Conservation (phyloP, 192 early-diverging fungal species). For the Backusella luteola region DNA sequence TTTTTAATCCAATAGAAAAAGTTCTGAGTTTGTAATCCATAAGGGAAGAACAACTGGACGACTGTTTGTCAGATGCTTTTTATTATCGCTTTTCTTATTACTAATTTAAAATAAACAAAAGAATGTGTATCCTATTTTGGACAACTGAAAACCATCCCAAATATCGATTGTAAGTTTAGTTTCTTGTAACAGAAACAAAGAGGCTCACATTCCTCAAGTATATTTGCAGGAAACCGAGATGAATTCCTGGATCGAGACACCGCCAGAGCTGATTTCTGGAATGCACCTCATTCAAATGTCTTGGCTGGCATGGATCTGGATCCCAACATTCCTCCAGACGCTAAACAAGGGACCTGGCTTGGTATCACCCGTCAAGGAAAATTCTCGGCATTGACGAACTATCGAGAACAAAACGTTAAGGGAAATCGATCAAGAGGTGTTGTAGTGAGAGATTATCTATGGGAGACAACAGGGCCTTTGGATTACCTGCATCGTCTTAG, state of each 20-base stretch:
- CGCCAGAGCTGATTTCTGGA: constrained; percentile 42
- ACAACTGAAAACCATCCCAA: constrained; percentile 31
- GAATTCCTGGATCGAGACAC: constrained; percentile 43
- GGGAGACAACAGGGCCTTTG: not conserved
- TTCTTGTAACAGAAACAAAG: not conserved
- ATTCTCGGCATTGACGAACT: constrained; percentile 50
- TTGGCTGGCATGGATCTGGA: constrained; percentile 43
- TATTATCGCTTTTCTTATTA: not conserved
- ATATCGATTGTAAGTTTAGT: constrained; percentile 38
- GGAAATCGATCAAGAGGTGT: constrained; percentile 43
- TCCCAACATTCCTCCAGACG: not conserved
- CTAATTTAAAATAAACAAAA: not conserved
- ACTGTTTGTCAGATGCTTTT: not conserved
- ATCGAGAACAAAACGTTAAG: constrained; percentile 33
- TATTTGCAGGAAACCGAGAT: constrained; percentile 50
- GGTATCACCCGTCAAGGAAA: constrained; percentile 44
- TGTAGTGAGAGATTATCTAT: constrained; percentile 37
- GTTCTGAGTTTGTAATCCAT: too few species aligned
- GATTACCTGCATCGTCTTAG: constrained; percentile 28
- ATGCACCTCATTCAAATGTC: constrained; percentile 27
- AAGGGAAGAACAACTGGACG: too few species aligned
- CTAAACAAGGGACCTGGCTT: constrained; percentile 44
- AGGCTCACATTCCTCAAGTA: constrained; percentile 18
- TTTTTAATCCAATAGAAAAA: too few species aligned
- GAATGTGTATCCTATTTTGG: constrained; percentile 50